Conservation (phyloP, 108 stramenopile species). For the Pseudonitzschia pungens region DNA sequence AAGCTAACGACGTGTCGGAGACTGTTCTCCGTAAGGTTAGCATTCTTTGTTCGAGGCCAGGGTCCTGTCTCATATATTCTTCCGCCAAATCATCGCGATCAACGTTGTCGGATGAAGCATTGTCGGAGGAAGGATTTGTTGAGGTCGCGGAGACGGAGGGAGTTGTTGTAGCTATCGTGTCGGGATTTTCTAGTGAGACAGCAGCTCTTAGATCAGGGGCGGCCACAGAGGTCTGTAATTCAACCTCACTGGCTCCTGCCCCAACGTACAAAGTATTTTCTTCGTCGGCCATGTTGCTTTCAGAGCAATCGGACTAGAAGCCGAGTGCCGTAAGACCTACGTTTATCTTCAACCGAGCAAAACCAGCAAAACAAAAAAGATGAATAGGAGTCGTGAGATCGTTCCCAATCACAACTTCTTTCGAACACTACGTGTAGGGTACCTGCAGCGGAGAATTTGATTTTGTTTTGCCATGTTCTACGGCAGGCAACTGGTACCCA, state of each 20-base stretch:
- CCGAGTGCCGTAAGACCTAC: too few species aligned
- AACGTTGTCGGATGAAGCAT: not conserved
- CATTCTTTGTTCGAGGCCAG: too few species aligned
- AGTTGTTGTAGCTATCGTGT: not conserved
- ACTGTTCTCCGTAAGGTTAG: too few species aligned
- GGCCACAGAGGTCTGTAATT: not conserved
- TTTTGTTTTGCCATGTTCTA: too few species aligned
- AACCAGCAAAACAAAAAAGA: too few species aligned
- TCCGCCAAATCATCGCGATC: not conserved
- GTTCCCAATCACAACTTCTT: too few species aligned
- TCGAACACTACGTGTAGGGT: too few species aligned
- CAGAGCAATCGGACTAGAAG: not conserved
- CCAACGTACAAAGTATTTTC: not conserved
- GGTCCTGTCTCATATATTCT: not conserved
- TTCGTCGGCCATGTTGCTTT: slow-evolving; percentile 5
- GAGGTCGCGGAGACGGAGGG: not conserved
- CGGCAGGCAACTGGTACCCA: too few species aligned
- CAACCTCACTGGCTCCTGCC: not conserved
- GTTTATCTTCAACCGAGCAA: too few species aligned
- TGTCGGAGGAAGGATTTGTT: not conserved
- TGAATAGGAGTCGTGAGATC: too few species aligned
- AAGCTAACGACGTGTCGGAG: not conserved
- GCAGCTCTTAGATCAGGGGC: not conserved
- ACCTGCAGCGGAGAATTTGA: too few species aligned
- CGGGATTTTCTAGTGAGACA: not conserved